Conservation (phyloP, 2,329 filamentous ascomycete genomes). For the Magnaporthales sp. region DNA sequence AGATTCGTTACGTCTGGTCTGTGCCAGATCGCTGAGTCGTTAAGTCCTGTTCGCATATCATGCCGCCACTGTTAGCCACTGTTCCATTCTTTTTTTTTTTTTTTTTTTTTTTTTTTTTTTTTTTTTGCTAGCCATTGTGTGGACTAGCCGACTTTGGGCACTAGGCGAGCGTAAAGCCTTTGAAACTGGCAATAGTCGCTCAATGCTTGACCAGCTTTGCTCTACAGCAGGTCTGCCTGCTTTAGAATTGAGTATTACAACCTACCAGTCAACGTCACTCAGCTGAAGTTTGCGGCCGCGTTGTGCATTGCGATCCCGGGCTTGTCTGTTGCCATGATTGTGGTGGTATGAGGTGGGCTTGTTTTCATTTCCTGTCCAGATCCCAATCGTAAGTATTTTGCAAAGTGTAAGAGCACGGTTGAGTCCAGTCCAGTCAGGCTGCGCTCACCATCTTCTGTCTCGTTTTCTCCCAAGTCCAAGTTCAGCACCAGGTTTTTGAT, state of each 20-base stretch:
- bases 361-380: conserved; percentile 33
- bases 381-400: conserved; percentile 40
- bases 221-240: neutral
- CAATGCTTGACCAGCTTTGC: neutral
- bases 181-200: neutral
- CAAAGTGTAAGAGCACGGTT: conserved; percentile 33
- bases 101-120: neutral
- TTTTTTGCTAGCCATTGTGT: neutral
- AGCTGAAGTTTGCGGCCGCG: conserved; percentile 85
- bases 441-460: conserved; percentile 68
- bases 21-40: neutral
- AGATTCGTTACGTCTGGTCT: neutral
- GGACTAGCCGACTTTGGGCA: neutral
- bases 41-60: conserved; percentile 2
- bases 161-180: neutral
- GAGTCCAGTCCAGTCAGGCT: conserved; percentile 16
- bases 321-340: conserved; percentile 46
- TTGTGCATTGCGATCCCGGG: conserved; percentile 59
- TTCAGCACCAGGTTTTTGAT: conserved; percentile 98
- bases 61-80: neutral
- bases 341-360: conserved; percentile 39
- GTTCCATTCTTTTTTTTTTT: neutral
- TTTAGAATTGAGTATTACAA: conserved; percentile 1
- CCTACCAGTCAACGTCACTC: conserved; percentile 95
- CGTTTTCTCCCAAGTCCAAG: conserved; percentile 82